Base-by-base conservation (phyloP, 495 filamentous ascomycete genomes). In the Penicillium bovifimosum region DNA sequence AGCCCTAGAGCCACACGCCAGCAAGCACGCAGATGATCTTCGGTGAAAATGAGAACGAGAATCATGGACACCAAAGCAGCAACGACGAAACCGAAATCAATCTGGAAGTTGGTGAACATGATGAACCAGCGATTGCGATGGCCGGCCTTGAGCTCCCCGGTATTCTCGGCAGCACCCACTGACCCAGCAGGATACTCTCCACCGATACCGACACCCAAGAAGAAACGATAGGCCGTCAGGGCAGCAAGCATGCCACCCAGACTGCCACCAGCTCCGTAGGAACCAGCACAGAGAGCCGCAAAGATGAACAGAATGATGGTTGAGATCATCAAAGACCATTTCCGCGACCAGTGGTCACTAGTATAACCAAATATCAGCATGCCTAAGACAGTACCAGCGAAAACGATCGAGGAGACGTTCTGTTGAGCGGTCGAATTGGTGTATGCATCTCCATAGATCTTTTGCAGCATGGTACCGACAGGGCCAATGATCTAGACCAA, bases 171-270 rank as follows among this genome's bases (percentile, higher is more conserved):
- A 45, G 82, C 86, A 0, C 86, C 86, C 5, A 96, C 91, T 46
- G 83, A 87, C 5, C 91, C 91, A 7, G 91, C 90, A 8, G 91
- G 91, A 63, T 96, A 96, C 64, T 96, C 91, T 50, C 91, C 88
- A 18, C 73, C 78, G 26, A 82, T 80, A 9, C 74, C 80, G 41
- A 80, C 75, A 33, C 86, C 82, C 34, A 90, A 77, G 58, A 93
- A 84, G 74, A 95, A 93, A 9, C 89, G 83, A 73, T 87, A 95
- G 3, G 88, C 89, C 0, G 86, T 83, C n/a, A 96, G 71, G 1
- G 90, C 90, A 34, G 87, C 82, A 56, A 95, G 85, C 70, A 95
- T 76, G 29, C 87, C 88, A 39, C 71, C 63, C 2, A 82, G 59
- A 18, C 76, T 76, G 14, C 83, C 86, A 40, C 81, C 74, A 10